Conservation (phyloP, 2,329 filamentous ascomycete species). For the Trichoderma sp. region DNA sequence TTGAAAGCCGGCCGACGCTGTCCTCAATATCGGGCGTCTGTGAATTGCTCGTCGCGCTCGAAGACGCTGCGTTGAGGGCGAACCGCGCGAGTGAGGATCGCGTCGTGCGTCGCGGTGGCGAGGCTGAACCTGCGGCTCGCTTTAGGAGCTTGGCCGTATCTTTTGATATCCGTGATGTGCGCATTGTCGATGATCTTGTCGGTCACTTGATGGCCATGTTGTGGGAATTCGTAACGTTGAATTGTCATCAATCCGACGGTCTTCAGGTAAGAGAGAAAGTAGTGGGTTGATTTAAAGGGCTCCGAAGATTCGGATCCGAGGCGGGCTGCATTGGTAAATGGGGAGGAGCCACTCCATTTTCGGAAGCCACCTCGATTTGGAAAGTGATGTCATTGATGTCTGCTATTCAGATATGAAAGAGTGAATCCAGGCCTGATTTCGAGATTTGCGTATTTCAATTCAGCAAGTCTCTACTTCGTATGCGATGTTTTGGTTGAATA, state of each 20-base stretch:
- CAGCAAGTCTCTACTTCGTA: background rate
- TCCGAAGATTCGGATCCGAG: background rate
- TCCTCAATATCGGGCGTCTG: constrained; percentile 55
- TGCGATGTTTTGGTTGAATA: background rate
- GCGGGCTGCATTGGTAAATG: background rate
- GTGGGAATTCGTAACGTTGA: background rate
- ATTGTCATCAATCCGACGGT: background rate
- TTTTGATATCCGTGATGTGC: constrained; percentile 55
- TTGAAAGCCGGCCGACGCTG: constrained; percentile 35
- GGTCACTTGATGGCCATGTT: constrained; percentile 15
- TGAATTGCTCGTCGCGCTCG: constrained; percentile 20
- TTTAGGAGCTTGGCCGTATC: constrained; percentile 57
- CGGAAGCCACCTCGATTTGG: background rate
- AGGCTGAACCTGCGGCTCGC: constrained; percentile 26
- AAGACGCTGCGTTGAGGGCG: constrained; percentile 33
- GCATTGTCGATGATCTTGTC: constrained; percentile 40
- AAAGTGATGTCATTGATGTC: background rate
- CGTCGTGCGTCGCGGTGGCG: constrained; percentile 45
- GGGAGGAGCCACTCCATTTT: background rate
- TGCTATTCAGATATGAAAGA: background rate
- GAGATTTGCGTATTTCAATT: background rate
- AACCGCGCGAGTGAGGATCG: constrained; percentile 47
- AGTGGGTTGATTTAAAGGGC: background rate
- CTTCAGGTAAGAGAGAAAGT: background rate
- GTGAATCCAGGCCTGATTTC: background rate